Percentiles rank a stretch among this genome's conserved stretches.
These are phyloP conservation scores for Eutrema salsugineum DNA, from an alignment of 441 rosid species.

Conservation along the genomic window DNA sequence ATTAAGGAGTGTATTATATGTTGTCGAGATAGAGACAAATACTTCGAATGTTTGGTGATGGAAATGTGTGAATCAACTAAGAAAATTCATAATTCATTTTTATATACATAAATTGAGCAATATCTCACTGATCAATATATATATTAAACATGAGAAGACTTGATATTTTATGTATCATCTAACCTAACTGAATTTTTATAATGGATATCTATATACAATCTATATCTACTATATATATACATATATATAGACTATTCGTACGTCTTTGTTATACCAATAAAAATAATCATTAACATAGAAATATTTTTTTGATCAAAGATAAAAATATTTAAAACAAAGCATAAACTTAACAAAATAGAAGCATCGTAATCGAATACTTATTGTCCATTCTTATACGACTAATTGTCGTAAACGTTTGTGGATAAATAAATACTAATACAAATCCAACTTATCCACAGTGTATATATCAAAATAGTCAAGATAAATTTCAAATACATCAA, in stretches of 20 bases:
- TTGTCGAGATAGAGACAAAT: slow-evolving; percentile 32
- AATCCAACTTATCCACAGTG: not conserved
- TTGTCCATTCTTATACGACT: not conserved
- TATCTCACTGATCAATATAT: slow-evolving; percentile 1
- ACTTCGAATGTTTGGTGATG: slow-evolving; percentile 32
- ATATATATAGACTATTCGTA: not conserved
- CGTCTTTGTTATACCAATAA: not conserved
- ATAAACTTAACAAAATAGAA: not conserved
- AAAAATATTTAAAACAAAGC: not conserved
- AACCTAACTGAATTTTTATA: not conserved
- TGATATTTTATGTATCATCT: not conserved
- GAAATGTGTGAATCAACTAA: slow-evolving; percentile 18
- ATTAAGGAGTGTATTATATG: slow-evolving; percentile 14
- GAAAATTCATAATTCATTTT: not conserved
- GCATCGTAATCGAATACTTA: not conserved
- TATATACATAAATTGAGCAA: not conserved
- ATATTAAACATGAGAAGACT: not conserved
- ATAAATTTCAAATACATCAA: not conserved
- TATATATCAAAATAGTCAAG: not conserved
- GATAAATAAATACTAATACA: not conserved
- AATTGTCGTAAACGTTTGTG: not conserved
- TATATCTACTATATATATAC: too few species aligned
- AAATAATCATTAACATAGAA: not conserved
- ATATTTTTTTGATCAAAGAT: not conserved
- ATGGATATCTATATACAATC: not conserved